A percentile compares a stretch with the other conserved stretches of the same genome.
phyloP scores from a whole-genome alignment of 495 filamentous ascomycete genomes.

The Xylaria scruposa region DNA sequence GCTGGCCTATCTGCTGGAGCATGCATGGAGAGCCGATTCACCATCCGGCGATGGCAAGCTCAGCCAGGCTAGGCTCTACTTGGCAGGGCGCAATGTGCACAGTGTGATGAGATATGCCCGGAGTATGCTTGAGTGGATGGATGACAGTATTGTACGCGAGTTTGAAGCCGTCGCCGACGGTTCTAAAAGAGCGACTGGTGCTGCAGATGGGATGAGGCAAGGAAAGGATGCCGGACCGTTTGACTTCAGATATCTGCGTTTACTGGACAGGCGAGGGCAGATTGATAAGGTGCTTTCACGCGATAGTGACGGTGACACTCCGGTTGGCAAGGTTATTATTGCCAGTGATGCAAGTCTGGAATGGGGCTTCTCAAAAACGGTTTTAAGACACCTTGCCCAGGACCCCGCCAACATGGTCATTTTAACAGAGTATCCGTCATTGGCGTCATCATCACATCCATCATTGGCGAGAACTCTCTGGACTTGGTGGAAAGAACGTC shows the following conservation, averaged over 20 bases:
- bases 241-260: constrained; percentile 83
- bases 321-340: constrained; percentile 76
- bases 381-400: constrained; percentile 73
- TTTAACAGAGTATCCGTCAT: constrained; percentile 71
- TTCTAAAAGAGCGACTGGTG: constrained; percentile 52
- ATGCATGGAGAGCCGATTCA: constrained; percentile 77
- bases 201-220: constrained; percentile 43
- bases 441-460: constrained; percentile 42
- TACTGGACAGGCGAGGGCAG: constrained; percentile 77
- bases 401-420: constrained; percentile 83
- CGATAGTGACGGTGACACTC: constrained; percentile 44
- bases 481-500: constrained; percentile 73
- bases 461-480: constrained; percentile 67
- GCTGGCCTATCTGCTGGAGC: constrained; percentile 88
- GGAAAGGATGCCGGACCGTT: constrained; percentile 73
- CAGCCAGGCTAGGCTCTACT: constrained; percentile 73
- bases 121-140: constrained; percentile 99
- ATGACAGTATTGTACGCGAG: constrained; percentile 87
- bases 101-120: constrained; percentile 86
- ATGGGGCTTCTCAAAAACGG: constrained; percentile 94
- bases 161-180: constrained; percentile 78
- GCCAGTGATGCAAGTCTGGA: constrained; percentile 88
- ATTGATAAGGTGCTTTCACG: constrained; percentile 66
- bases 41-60: constrained; percentile 67
- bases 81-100: constrained; percentile 80